phyloP scores from a whole-genome alignment of 73 alveolate species.

The Tetrahymena malaccensis region DNA sequence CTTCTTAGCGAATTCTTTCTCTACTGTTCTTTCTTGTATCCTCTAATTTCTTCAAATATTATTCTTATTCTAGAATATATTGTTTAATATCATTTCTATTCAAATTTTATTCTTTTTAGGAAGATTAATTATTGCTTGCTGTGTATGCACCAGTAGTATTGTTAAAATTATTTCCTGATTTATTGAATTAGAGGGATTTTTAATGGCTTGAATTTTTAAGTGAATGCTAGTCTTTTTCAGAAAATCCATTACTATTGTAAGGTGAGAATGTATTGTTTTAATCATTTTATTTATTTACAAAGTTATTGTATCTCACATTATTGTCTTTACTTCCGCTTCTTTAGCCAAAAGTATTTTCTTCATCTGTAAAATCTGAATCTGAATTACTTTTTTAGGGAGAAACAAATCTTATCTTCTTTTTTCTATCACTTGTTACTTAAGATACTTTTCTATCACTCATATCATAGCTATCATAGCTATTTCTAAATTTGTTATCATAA shows the following conservation, averaged over 20 bases:
- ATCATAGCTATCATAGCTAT: background rate
- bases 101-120: background rate
- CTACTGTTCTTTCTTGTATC: background rate
- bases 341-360: background rate
- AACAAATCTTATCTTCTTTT: background rate
- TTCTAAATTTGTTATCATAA: background rate
- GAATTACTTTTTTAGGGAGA: background rate
- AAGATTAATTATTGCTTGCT: background rate
- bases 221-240: background rate
- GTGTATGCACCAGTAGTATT: background rate
- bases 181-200: background rate
- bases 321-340: background rate
- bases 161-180: background rate
- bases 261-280: background rate
- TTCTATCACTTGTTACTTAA: background rate
- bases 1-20: background rate
- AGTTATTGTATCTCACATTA: background rate
- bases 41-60: background rate
- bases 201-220: background rate
- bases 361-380: background rate
- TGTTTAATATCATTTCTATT: background rate
- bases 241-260: background rate
- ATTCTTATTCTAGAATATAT: background rate
- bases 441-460: background rate
- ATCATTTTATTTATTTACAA: background rate